Percentiles rank a stretch among this genome's conserved stretches.
Conservation (phyloP, 495 filamentous ascomycete species). For the Neurospora sp. region DNA sequence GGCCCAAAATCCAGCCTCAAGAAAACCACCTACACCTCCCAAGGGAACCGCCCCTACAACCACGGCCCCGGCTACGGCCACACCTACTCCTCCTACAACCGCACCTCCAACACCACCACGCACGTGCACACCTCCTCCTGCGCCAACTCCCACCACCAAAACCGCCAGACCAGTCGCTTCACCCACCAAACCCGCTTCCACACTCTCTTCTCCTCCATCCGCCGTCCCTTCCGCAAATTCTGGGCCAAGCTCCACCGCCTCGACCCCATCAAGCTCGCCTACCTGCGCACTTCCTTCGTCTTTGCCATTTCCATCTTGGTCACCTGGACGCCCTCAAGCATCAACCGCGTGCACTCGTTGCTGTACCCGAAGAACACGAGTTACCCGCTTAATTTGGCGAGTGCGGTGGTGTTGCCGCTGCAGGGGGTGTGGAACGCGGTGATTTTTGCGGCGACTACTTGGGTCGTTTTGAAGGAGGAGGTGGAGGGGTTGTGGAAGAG, state of each 20-base stretch:
- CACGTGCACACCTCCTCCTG: conserved; percentile 6
- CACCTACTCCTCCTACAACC: neutral
- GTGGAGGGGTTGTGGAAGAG: neutral
- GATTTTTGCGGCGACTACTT: conserved; percentile 60
- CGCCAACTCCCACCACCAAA: conserved; percentile 10
- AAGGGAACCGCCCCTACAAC: neutral
- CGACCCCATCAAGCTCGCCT: conserved; percentile 58
- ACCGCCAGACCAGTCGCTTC: neutral
- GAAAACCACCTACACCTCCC: neutral
- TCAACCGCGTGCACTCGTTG: conserved; percentile 67
- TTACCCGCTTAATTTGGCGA: conserved; percentile 59
- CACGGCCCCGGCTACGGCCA: neutral
- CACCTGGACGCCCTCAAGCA: conserved; percentile 73
- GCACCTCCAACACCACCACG: neutral
- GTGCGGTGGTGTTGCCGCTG: conserved; percentile 65
- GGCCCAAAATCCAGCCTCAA: neutral
- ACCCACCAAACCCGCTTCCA: conserved; percentile 1
- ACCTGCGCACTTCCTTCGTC: conserved; percentile 69
- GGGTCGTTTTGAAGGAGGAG: conserved; percentile 25
- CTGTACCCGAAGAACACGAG: conserved; percentile 42
- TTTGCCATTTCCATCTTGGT: conserved; percentile 72
- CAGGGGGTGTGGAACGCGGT: conserved; percentile 81
- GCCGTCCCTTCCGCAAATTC: conserved; percentile 11
- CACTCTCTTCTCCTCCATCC: neutral
- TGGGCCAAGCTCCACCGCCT: conserved; percentile 28